A percentile compares a stretch with the other conserved stretches of the same genome.
These are phyloP conservation scores for Scedosporium dehoogii DNA, from an alignment of 2,329 filamentous ascomycete genomes.

Conservation along the genomic window DNA sequence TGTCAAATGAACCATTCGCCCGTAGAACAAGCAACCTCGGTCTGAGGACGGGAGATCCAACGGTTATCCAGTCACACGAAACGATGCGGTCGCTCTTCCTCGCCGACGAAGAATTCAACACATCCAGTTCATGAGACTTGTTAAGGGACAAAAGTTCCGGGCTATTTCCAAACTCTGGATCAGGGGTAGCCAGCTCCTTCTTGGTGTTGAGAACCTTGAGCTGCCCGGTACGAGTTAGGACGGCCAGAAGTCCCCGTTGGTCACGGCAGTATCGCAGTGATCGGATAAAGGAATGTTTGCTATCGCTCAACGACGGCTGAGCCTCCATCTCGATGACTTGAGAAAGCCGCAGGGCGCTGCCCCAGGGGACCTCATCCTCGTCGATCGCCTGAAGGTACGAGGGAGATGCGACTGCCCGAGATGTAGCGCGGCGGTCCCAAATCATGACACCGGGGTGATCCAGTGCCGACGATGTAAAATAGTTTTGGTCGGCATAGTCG, in stretches of 20 bases:
- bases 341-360: slow-evolving; percentile 48
- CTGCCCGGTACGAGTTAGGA: slow-evolving; percentile 53
- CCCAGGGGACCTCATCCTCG: slow-evolving; percentile 52
- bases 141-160: slow-evolving; percentile 47
- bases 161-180: slow-evolving; percentile 9
- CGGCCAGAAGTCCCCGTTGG: slow-evolving; percentile 48
- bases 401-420: slow-evolving; percentile 39
- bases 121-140: slow-evolving; percentile 52
- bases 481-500: slow-evolving; percentile 71
- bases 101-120: slow-evolving; percentile 40
- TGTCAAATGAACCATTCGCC: slow-evolving; percentile 51
- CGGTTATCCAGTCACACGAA: slow-evolving; percentile 58
- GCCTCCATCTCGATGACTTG: slow-evolving; percentile 45
- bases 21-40: slow-evolving; percentile 51
- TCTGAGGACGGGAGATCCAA: slow-evolving; percentile 43
- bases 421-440: slow-evolving; percentile 64
- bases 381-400: slow-evolving; percentile 49
- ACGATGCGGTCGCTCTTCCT: slow-evolving; percentile 51
- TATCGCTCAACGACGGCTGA: slow-evolving; percentile 37
- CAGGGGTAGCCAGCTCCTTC: slow-evolving; percentile 38
- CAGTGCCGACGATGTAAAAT: slow-evolving; percentile 70
- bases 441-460: slow-evolving; percentile 66
- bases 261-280: slow-evolving; percentile 55
- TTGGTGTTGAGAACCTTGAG: slow-evolving; percentile 51
- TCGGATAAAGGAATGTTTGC: slow-evolving; percentile 51